These are phyloP conservation scores for Lepidopterella palustris DNA, from an alignment of 495 filamentous ascomycete genomes.

Conservation along the genomic window DNA sequence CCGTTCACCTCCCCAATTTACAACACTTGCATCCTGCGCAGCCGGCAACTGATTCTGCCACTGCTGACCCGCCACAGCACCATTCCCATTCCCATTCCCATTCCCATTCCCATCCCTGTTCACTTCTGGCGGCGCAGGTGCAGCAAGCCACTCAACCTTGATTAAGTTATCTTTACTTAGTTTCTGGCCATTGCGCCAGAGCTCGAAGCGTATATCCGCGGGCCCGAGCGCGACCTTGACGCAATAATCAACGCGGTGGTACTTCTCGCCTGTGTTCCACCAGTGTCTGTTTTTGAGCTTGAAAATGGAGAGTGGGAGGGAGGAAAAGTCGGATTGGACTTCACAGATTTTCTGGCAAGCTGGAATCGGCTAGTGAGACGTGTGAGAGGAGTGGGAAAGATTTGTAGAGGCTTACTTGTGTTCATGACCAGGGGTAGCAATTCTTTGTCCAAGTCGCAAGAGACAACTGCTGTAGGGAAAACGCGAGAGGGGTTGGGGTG, in stretches of 20 bases:
- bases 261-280: constrained; percentile 34
- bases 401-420: constrained; percentile 4
- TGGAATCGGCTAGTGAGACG: constrained; percentile 3
- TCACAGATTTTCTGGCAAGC: constrained; percentile 34
- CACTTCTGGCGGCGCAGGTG: constrained; percentile 5
- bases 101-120: too few species aligned
- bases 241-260: constrained; percentile 33
- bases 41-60: too few species aligned
- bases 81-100: too few species aligned
- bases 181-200: constrained; percentile 34
- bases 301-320: constrained; percentile 28
- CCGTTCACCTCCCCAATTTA: too few species aligned
- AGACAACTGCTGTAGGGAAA: constrained; percentile 9
- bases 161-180: constrained; percentile 35
- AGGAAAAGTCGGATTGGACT: constrained; percentile 35
- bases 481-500: constrained; percentile 11
- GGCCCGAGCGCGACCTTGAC: constrained; percentile 31
- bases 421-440: constrained; percentile 8
- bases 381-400: neutral
- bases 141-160: constrained; percentile 34
- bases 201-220: constrained; percentile 33
- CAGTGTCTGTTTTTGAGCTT: constrained; percentile 38
- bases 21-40: too few species aligned
- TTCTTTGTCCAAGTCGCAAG: constrained; percentile 5
- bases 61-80: too few species aligned